Conservation (phyloP, 2,329 filamentous ascomycete species). For the Botrytis squamosa region DNA sequence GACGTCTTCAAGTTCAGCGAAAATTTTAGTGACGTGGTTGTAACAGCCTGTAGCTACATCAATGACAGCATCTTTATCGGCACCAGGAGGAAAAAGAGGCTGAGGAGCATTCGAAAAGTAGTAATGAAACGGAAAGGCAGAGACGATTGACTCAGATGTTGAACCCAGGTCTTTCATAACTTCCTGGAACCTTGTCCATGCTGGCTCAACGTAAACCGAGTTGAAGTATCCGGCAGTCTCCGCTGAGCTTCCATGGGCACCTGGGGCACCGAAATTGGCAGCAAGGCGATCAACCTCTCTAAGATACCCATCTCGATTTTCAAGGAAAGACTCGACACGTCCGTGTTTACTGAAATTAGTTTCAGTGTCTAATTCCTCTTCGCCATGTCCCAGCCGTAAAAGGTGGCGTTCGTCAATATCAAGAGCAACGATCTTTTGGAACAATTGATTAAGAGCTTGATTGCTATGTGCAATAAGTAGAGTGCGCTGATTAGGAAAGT, state of each 20-base stretch:
- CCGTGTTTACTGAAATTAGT: constrained; percentile 91
- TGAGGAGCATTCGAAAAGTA: constrained; percentile 89
- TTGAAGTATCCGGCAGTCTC: constrained; percentile 98
- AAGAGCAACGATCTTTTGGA: constrained; percentile 94
- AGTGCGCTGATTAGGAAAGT: constrained; percentile 90
- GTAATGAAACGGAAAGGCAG: constrained; percentile 79
- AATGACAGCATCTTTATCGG: constrained; percentile 63
- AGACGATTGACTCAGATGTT: constrained; percentile 60
- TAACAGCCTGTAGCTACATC: constrained; percentile 84
- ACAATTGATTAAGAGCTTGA: constrained; percentile 94
- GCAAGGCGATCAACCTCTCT: constrained; percentile 84
- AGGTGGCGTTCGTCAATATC: constrained; percentile 96
- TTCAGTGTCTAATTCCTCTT: constrained; percentile 87
- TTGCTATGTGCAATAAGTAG: constrained; percentile 95
- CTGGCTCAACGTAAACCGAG: constrained; percentile 82
- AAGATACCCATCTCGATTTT: constrained; percentile 77
- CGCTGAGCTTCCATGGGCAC: constrained; percentile 92
- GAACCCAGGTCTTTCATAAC: constrained; percentile 55
- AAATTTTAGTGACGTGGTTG: constrained; percentile 84
- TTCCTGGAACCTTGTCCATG: constrained; percentile 83
- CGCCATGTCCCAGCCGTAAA: constrained; percentile 87
- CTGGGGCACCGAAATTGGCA: constrained; percentile 78
- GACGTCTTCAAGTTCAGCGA: constrained; percentile 88
- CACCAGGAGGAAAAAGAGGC: constrained; percentile 71
- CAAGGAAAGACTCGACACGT: constrained; percentile 90